Conservation (phyloP, 352 stramenopile species). For the Paralagenidium karlingii region DNA sequence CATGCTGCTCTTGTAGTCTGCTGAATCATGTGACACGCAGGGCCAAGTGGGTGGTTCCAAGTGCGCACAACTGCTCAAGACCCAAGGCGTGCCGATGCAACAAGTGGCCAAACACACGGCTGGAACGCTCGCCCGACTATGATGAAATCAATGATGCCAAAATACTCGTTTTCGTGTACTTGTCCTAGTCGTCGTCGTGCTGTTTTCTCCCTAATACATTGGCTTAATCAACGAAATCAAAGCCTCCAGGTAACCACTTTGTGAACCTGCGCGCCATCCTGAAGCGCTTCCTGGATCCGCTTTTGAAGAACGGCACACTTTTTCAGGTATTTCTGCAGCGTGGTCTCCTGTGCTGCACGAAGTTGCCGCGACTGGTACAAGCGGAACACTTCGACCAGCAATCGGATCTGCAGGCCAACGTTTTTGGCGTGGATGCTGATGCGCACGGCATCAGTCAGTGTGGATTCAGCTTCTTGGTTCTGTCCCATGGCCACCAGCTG, state of each 20-base stretch:
- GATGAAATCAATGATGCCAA: constrained; percentile 4
- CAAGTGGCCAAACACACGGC: constrained; percentile 60
- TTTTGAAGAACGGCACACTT: constrained; percentile 35
- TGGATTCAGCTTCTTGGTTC: constrained; percentile 38
- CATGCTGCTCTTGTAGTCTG: neutral
- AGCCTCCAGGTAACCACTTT: too few species aligned
- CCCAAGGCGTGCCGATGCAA: constrained; percentile 59
- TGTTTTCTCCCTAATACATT: too few species aligned
- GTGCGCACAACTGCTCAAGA: constrained; percentile 39
- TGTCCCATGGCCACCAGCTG: constrained; percentile 25
- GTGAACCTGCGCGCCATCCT: too few species aligned
- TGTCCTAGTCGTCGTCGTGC: neutral
- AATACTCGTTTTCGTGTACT: too few species aligned
- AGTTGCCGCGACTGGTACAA: constrained; percentile 28
- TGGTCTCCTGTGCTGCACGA: constrained; percentile 22
- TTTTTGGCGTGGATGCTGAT: constrained; percentile 50
- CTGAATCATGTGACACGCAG: constrained; percentile 9
- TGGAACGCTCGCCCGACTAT: constrained; percentile 46
- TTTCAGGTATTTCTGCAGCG: constrained; percentile 47
- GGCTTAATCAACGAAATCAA: too few species aligned
- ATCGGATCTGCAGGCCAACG: constrained; percentile 38
- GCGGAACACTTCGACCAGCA: constrained; percentile 46
- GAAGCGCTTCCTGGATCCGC: constrained; percentile 30
- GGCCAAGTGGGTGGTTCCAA: constrained; percentile 54
- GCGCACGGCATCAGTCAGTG: constrained; percentile 37